phyloP scores from a whole-genome alignment of 805 yeast species.

The Kodamaea leandrae region DNA sequence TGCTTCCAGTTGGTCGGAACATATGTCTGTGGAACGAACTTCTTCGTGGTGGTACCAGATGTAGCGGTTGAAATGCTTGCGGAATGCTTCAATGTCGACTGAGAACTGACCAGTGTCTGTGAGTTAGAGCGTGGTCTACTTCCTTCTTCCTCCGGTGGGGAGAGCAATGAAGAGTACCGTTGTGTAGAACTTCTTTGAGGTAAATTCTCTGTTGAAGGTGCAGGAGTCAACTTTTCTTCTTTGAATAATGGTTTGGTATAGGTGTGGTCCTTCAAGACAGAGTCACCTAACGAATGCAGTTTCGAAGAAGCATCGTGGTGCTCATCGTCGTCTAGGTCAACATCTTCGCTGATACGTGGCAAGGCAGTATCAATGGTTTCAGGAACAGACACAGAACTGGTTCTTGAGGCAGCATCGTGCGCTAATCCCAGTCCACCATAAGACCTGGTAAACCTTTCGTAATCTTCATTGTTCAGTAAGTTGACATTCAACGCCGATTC shows the following conservation, averaged over 20 bases:
- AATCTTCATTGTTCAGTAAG: constrained; percentile 22
- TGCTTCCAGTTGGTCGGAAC: constrained; percentile 43
- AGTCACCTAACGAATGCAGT: constrained; percentile 17
- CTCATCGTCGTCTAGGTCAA: constrained; percentile 21
- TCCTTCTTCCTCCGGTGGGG: background rate
- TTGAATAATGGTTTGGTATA: constrained; percentile 20
- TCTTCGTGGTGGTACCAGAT: constrained; percentile 5
- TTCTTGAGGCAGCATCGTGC: constrained; percentile 17
- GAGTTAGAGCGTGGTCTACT: constrained; percentile 3
- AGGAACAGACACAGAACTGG: constrained; percentile 35
- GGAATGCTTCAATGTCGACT: background rate
- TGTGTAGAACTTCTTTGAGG: constrained; percentile 2
- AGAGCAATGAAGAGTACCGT: constrained; percentile 17
- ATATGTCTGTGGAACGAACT: constrained; percentile 15
- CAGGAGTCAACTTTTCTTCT: constrained; percentile 29
- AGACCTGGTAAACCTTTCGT: constrained; percentile 33
- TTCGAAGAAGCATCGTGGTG: constrained; percentile 3
- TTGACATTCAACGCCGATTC: constrained; percentile 31
- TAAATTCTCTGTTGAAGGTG: constrained; percentile 10
- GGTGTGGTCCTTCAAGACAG: constrained; percentile 21
- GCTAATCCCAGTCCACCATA: constrained; percentile 19
- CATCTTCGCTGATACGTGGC: constrained; percentile 36
- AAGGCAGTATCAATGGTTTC: constrained; percentile 40
- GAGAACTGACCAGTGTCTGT: constrained; percentile 3
- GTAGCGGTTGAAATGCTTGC: too few relatives aligned